These are phyloP conservation scores for Calonectria crousiana DNA, from an alignment of 2,329 filamentous ascomycete species.

Conservation along the genomic window DNA sequence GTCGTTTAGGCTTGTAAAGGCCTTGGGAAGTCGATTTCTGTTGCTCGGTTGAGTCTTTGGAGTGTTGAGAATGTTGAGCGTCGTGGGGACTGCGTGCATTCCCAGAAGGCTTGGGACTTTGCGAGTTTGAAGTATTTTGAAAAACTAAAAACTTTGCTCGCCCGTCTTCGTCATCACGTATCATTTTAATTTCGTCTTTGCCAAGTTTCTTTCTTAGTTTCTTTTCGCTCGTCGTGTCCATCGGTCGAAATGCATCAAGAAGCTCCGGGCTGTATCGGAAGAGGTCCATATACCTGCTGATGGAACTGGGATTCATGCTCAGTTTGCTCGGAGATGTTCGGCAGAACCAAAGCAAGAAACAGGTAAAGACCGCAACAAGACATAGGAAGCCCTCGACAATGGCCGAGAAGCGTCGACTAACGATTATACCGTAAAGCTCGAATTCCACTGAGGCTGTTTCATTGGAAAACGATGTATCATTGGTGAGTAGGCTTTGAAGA, in stretches of 20 bases:
- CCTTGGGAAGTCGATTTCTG: conserved; percentile 16
- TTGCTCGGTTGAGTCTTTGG: background rate
- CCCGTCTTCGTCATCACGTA: background rate
- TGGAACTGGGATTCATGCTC: conserved; percentile 43
- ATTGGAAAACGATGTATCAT: conserved; percentile 28
- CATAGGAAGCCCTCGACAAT: conserved; percentile 45
- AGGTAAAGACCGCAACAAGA: conserved; percentile 34
- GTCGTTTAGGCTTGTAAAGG: conserved; percentile 42
- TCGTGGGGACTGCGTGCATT: background rate
- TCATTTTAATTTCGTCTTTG: conserved; percentile 31
- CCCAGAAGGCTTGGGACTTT: background rate
- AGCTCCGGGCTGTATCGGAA: conserved; percentile 33
- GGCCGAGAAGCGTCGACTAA: conserved; percentile 48
- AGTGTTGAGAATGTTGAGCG: background rate
- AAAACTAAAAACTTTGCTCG: background rate
- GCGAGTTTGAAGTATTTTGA: background rate
- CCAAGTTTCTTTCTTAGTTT: background rate
- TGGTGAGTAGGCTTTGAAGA: conserved; percentile 27
- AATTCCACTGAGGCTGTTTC: conserved; percentile 26
- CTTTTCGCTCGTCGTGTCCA: conserved; percentile 35
- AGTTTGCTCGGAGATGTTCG: conserved; percentile 26
- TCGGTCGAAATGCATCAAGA: background rate
- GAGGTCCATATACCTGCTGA: conserved; percentile 34
- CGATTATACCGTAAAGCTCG: conserved; percentile 45
- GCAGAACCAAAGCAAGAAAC: conserved; percentile 36